Evolutionary conservation across 2,329 filamentous ascomycete genomes (phyloP).

Genomic region (Hypoxylon sp.): DNA sequence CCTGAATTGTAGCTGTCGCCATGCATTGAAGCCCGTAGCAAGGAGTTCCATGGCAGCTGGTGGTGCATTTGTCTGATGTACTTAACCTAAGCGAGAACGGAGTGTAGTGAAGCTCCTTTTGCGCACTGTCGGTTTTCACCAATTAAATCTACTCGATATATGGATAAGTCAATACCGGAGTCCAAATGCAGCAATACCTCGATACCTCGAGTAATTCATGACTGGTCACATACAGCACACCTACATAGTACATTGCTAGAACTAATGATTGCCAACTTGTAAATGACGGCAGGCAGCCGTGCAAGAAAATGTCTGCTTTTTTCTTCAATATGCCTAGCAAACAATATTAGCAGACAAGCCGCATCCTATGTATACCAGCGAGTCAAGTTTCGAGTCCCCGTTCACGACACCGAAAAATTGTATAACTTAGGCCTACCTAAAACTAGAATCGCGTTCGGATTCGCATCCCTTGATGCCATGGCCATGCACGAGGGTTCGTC

Average conservation of each 20-base stretch:
- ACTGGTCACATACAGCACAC: not conserved
- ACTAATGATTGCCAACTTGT: not conserved
- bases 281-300: not conserved
- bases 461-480: not conserved
- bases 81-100: conserved; percentile 4
- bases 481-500: conserved; percentile 3
- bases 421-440: not conserved
- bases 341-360: not conserved
- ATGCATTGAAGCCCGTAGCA: conserved; percentile 69
- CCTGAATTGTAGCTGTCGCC: conserved; percentile 63
- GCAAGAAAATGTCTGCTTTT: not conserved
- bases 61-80: not conserved
- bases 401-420: conserved; percentile 4
- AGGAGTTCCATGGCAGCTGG: conserved; percentile 60
- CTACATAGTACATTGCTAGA: not conserved
- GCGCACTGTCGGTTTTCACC: conserved; percentile 4
- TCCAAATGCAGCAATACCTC: not conserved
- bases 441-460: not conserved
- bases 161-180: conserved; percentile 21
- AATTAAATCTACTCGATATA: conserved; percentile 25
- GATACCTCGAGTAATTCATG: not conserved
- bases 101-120: conserved; percentile 6
- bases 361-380: not conserved
- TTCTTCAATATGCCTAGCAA: not conserved
- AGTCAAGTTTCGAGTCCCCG: conserved; percentile 1